Evolutionary conservation across 768 basidiomycete genomes (phyloP).

Genomic region (Auricularia heimuer): DNA sequence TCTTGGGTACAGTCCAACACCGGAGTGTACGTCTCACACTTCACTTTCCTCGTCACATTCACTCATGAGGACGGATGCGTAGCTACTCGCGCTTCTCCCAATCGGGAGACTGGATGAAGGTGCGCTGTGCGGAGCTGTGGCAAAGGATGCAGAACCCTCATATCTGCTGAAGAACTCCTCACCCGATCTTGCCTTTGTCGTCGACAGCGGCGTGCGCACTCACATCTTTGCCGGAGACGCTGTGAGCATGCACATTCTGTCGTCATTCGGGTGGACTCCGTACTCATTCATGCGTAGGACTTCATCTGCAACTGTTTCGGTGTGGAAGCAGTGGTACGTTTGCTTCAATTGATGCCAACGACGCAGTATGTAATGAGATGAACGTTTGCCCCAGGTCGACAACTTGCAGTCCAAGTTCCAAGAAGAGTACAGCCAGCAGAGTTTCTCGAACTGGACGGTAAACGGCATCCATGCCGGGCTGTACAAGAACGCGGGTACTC

Average conservation of each 20-base stretch:
- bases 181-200: constrained; percentile 44
- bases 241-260: constrained; percentile 22
- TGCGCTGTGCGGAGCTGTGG: not conserved
- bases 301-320: constrained; percentile 46
- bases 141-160: not conserved
- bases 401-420: constrained; percentile 38
- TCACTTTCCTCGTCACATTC: too few relatives aligned
- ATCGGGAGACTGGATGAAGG: constrained; percentile 49
- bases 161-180: constrained; percentile 21
- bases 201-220: constrained; percentile 47
- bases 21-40: constrained; percentile 25
- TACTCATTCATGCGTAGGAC: constrained; percentile 19
- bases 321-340: constrained; percentile 44
- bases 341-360: not conserved
- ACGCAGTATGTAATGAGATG: not conserved
- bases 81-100: constrained; percentile 29
- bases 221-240: constrained; percentile 51
- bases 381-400: constrained; percentile 27
- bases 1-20: constrained; percentile 32
- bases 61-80: too few relatives aligned
- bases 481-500: constrained; percentile 50
- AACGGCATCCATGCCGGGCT: constrained; percentile 38
- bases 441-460: constrained; percentile 41
- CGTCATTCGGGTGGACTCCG: not conserved
- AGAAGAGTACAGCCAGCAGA: constrained; percentile 29